These are phyloP conservation scores for Suhomyces yuchorum DNA, from an alignment of 1,139 yeast genomes.

Conservation along the genomic window DNA sequence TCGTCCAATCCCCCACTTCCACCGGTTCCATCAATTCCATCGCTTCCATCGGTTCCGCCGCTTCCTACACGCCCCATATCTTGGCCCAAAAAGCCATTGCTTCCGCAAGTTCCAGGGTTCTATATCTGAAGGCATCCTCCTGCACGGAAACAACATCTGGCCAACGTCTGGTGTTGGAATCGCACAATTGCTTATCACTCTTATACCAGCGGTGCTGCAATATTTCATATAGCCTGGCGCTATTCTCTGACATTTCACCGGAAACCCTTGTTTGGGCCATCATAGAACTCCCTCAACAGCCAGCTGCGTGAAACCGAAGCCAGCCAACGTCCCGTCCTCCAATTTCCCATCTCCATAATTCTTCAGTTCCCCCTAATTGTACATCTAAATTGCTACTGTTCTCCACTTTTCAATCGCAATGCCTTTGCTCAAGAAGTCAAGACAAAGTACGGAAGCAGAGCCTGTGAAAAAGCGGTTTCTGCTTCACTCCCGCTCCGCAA, in stretches of 20 bases:
- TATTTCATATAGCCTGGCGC: neutral
- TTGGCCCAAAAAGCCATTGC: neutral
- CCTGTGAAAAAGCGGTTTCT: neutral
- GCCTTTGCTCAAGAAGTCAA: conserved; percentile 9
- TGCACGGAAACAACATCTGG: neutral
- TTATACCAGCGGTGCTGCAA: neutral
- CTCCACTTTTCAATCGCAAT: conserved; percentile 1
- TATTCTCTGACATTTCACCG: neutral
- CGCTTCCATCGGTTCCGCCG: conserved; percentile 1
- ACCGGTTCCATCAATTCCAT: neutral
- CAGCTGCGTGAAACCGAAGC: neutral
- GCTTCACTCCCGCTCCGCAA: conserved; percentile 8
- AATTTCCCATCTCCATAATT: neutral
- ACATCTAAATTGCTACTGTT: neutral
- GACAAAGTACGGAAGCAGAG: neutral
- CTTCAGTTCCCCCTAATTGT: neutral
- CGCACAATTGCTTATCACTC: neutral
- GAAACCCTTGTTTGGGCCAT: neutral
- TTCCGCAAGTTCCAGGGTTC: conserved; percentile 2
- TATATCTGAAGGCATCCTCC: neutral
- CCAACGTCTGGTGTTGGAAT: neutral
- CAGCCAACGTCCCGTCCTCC: neutral
- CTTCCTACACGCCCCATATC: neutral
- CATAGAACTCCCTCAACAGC: neutral
- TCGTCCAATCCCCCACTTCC: neutral